Evolutionary conservation across 805 yeast genomes (phyloP).

Genomic region (Sugiyamaella valdiviana): DNA sequence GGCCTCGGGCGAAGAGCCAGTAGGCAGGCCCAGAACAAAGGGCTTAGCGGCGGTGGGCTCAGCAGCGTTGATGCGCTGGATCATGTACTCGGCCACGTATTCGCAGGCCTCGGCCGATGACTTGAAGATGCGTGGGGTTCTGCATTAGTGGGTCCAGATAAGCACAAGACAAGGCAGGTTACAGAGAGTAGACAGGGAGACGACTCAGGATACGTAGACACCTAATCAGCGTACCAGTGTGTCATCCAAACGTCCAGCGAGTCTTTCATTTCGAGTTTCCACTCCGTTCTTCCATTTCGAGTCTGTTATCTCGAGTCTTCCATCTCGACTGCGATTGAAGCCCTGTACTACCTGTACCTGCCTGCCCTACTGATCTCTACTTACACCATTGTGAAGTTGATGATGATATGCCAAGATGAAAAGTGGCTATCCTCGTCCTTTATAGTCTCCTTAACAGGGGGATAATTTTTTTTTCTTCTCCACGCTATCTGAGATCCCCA

Average conservation of each 20-base stretch:
- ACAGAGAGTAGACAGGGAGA: too few species aligned
- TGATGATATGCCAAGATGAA: neutral
- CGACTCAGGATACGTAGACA: too few species aligned
- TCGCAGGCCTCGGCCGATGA: conserved; percentile 22
- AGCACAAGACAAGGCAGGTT: too few species aligned
- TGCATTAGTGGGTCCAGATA: neutral
- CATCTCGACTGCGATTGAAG: too few species aligned
- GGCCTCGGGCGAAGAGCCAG: conserved; percentile 57
- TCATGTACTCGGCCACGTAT: conserved; percentile 42
- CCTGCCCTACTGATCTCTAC: too few species aligned
- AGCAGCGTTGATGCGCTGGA: conserved; percentile 39
- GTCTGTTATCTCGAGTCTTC: too few species aligned
- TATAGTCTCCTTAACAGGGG: too few species aligned
- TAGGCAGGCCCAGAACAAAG: conserved; percentile 49
- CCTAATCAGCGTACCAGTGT: too few species aligned
- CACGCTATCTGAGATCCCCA: neutral
- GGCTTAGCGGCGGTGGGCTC: conserved; percentile 42
- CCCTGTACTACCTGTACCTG: too few species aligned
- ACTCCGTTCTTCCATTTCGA: too few species aligned
- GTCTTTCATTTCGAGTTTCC: too few species aligned
- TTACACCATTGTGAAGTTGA: neutral
- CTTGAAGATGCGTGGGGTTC: conserved; percentile 8
- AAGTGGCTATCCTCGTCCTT: neutral
- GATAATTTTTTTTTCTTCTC: neutral
- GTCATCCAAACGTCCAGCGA: too few species aligned